Base-by-base conservation (phyloP, 192 early-diverging fungal genomes). In the Tieghemiomyces parasiticus region DNA sequence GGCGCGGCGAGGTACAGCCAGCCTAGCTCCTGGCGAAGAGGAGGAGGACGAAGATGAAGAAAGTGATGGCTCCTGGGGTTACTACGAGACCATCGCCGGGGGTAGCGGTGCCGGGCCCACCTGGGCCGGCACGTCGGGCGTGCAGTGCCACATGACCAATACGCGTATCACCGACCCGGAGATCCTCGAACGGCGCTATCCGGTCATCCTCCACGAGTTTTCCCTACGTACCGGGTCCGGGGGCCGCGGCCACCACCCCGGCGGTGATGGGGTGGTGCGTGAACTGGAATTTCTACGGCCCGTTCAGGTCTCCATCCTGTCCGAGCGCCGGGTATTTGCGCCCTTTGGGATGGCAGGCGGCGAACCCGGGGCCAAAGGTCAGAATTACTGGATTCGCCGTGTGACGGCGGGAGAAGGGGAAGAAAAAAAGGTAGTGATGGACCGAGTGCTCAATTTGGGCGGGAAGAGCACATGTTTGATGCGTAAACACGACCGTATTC, bases 161-260 rank as follows among this genome's bases (percentile, higher is more conserved):
- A 98, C 95, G 0, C 78, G 93, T 24, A 96, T 95, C 63, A 98
- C 95, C 1, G 95, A 98, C 69, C 92, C 93, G 0, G 95, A 95
- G 71, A 93, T 95, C 51, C 65, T 97, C 26, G 93, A 95, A 68
- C 77, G 88, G 38, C 75, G 90, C 35, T 94, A 94, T 59, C 91
- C 95, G 0, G 91, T 98, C 31, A 66, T 95, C 19, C 69, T 98
- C 46, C 81, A 82, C 33, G 78, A 86, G 71, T 98, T 96, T 67
- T 79, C 84, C 0, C 67, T 96, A 35, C 77, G 87, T 4, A 50
- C 54, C 49, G 67, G 72, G 28, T 88, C 87, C 10, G 95, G 95
- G 30, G 95, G 95, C 28, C 35, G 73, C 0, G 95, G 95, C 0
- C 50, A 69, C 33, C 76, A 82, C 62, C 66, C 62, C 8, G 95